Conservation (phyloP, 306 rosid genomes). For the Vigna trinervia region DNA sequence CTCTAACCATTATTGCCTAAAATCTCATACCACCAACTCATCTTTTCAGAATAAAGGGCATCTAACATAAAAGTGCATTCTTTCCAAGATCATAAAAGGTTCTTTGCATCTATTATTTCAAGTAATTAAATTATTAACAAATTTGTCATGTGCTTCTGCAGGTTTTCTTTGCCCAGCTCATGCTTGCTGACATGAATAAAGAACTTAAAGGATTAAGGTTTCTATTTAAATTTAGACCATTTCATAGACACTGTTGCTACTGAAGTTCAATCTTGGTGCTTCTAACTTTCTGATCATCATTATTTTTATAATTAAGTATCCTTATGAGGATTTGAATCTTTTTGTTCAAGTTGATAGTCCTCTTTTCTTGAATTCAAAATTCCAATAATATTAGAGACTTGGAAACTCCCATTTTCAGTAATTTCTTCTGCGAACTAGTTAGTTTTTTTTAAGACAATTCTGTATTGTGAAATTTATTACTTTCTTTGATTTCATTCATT, state of each 20-base stretch:
- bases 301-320: conserved; percentile 30
- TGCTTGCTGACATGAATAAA: conserved; percentile 96
- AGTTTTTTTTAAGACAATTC: conserved; percentile 24
- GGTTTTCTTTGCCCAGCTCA: conserved; percentile 99
- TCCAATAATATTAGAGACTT: conserved; percentile 17
- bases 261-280: neutral
- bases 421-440: neutral
- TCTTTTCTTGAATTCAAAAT: conserved; percentile 16
- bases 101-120: conserved; percentile 20
- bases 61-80: conserved; percentile 29
- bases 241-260: conserved; percentile 42
- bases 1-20: conserved; percentile 4
- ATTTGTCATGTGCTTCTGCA: conserved; percentile 55
- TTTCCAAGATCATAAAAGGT: neutral
- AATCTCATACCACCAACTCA: conserved; percentile 30
- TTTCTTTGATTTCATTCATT: conserved; percentile 32
- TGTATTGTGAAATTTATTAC: conserved; percentile 19
- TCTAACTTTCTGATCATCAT: conserved; percentile 13
- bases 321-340: conserved; percentile 20
- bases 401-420: conserved; percentile 3
- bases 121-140: conserved; percentile 40
- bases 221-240: conserved; percentile 43
- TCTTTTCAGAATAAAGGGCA: conserved; percentile 29
- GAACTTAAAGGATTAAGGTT: conserved; percentile 98
- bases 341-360: conserved; percentile 1